Evolutionary conservation across 805 yeast genomes (phyloP), one percentile per base, ranked within the genome.

Genomic region (Ogataea methylovora): DNA sequence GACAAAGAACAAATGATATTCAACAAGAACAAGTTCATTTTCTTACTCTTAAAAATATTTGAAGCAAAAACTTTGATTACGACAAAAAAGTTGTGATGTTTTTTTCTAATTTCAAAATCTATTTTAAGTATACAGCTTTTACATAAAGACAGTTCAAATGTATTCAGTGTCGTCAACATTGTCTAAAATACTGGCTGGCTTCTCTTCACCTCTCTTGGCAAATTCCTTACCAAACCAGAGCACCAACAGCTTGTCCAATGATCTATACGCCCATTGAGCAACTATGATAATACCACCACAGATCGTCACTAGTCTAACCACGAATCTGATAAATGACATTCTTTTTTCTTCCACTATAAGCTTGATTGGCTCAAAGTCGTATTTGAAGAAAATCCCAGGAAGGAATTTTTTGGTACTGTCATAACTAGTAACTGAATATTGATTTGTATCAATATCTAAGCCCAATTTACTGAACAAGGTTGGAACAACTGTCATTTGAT

Each of bases 281-380:
- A 76, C 60, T 17, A 86, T 76, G 37, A 84, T 63, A 11, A 86
- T 58, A 10, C 97, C 96, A 11, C 97, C 95, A 15, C 79, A 52
- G 11, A 90, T 80, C 3, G 95, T 88, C 7, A 82, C 80, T 32
- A 88, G 58, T 44, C 88, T 72, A 9, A 86, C 74, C 8, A 86
- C 60, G 57, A 90, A 90, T 47, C 80, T 84, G 27, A 76, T 52
- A 52, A 90, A 90, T 4, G 90, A 69, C 27, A 90, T 65, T 42
- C 97, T 69, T 35, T 61, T 66, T 49, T 90, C 97, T 18, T 66
- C 67, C 15, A 87, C 68, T 4, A 73, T 58, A 45, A 92, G 67
- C 30, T 78, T 71, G 28, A 92, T 73, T 4, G 97, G 90, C 49
- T 92, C 97, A 53, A 92, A 86, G 44, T 86, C 86, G 55, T 88